Evolutionary conservation across 2,329 filamentous ascomycete species (phyloP), one percentile per base, ranked within the genome.

Genomic region (Aspergillus sp.): DNA sequence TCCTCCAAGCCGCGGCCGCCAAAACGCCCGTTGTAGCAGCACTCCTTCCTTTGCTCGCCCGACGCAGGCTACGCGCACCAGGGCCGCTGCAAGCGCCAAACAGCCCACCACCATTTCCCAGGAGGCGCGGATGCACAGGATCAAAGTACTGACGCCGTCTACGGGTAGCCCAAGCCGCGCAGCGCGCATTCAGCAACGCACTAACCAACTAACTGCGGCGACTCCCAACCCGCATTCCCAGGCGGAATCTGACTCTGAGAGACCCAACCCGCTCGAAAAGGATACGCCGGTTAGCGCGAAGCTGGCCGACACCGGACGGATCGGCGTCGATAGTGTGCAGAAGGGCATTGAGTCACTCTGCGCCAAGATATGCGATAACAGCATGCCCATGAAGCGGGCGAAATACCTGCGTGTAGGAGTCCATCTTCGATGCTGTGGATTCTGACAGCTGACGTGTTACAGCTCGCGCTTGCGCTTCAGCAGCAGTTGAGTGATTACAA

Each of bases 41-140:
- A 39, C 35, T 3, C 43, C 43, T 6, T 44, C 43, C 1, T 43
- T 44, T 22, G 40, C 38, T 15, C 40, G 38, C 10, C 34, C 40
- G 12, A 44, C 43, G n/a, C 39, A 37, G 32, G 39, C 42, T 13
- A 41, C 43, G 4, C 43, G 35, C 14, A 44, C 33, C 8, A 44
- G 36, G 15, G 40, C 41, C 7, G 30, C 35, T 13, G 28, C 14
- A 15, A 33, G 17, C n/a, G n/a, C 26, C 13, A 28, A 25, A 12
- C 24, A 8, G n/a, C 30, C 29, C 28, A 20, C 24, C 10, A 22
- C 36, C 4, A 25, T 12, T 27, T 17, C 24, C 5, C 30, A 30
- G 7, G 37, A 42, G 4, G 8, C 17, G 8, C 42, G 31, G 3
- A 8, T 20, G 10, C 42, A 37, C 16, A 36, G 37, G 15, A 24